Conservation (phyloP, 1,139 yeast genomes). For the Sugiyamaella novakii region DNA sequence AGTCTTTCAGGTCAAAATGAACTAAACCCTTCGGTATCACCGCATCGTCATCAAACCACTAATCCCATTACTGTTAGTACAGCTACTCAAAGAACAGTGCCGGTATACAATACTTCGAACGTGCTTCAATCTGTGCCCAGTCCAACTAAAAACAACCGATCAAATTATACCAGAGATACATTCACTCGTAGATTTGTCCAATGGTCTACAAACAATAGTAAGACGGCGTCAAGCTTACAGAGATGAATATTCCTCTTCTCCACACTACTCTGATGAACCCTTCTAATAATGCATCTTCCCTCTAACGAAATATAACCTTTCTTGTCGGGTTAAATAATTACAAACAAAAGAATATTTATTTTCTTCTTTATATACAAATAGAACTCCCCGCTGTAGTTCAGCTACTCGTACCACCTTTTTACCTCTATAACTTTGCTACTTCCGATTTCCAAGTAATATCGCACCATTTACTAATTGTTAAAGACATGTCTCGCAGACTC, state of each 20-base stretch:
- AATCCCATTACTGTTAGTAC: background rate
- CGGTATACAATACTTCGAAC: background rate
- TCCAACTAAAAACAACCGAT: background rate
- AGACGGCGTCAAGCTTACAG: background rate
- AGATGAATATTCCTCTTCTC: background rate
- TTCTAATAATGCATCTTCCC: slow-evolving; percentile 1
- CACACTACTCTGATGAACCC: background rate
- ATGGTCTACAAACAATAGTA: slow-evolving; percentile 1
- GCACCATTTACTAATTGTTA: slow-evolving; percentile 72
- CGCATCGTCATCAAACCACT: background rate
- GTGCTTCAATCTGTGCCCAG: background rate
- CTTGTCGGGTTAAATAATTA: background rate
- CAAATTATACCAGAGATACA: background rate
- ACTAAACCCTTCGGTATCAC: background rate
- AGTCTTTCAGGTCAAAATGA: background rate
- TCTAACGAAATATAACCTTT: background rate
- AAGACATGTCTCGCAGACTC: slow-evolving; percentile 61
- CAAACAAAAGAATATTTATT: too few species aligned
- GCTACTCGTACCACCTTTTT: too few species aligned
- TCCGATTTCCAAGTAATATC: slow-evolving; percentile 66
- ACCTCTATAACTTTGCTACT: slow-evolving; percentile 51
- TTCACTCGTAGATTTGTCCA: slow-evolving; percentile 2
- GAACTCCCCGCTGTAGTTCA: too few species aligned
- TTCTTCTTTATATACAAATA: background rate
- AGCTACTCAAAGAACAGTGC: background rate